Evolutionary conservation across 2,329 filamentous ascomycete genomes (phyloP).

Genomic region (Diaporthe eres): DNA sequence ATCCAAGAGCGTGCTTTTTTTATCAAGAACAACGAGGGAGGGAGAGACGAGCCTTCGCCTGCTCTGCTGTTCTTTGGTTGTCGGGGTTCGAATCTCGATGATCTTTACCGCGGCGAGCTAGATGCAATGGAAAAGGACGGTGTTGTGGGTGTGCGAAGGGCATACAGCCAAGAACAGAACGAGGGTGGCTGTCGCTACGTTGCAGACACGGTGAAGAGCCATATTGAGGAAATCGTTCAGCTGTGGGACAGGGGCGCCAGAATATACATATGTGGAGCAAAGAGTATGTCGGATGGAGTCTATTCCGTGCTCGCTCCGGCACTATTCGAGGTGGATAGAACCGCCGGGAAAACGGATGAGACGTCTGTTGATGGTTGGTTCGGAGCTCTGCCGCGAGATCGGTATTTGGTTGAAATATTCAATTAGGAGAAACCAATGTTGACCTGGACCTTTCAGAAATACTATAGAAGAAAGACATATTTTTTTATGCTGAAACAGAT

Average conservation of each 20-base stretch:
- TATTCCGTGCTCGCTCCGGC: not conserved
- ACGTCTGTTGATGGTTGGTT: not conserved
- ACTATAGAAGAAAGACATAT: not conserved
- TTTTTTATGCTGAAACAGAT: not conserved
- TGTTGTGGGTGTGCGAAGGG: not conserved
- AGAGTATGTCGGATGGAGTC: not conserved
- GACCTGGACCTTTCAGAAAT: too few species aligned
- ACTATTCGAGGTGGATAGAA: not conserved
- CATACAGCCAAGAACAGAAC: not conserved
- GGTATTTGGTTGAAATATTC: not conserved
- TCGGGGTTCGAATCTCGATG: not conserved
- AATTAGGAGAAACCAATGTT: not conserved
- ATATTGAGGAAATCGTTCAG: not conserved
- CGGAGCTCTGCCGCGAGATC: not conserved
- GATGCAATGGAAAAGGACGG: not conserved
- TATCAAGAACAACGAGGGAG: conserved; percentile 13
- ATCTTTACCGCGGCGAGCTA: not conserved
- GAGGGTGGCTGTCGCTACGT: not conserved
- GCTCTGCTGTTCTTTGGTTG: conserved; percentile 53
- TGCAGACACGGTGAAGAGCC: not conserved
- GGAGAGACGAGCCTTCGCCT: conserved; percentile 71
- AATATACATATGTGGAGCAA: not conserved
- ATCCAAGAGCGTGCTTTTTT: conserved; percentile 52
- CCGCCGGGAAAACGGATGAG: not conserved
- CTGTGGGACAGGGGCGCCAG: not conserved